These are phyloP conservation scores for Aphanomyces cochlioides DNA, from an alignment of 352 stramenopile species.

Conservation along the genomic window DNA sequence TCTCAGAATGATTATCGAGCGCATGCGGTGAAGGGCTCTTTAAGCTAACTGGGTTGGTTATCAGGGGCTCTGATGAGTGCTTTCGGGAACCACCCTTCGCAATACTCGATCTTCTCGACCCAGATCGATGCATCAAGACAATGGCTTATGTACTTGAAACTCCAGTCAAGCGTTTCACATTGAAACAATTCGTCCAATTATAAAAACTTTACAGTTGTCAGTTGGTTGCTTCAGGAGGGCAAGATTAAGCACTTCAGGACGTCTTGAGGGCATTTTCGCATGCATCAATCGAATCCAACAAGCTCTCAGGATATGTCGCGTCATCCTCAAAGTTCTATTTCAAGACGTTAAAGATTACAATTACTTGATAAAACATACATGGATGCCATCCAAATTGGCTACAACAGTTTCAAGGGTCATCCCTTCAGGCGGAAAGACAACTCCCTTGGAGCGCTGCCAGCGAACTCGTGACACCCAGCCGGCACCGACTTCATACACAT, in stretches of 20 bases:
- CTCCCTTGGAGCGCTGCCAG: constrained; percentile 67
- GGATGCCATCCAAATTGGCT: constrained; percentile 50
- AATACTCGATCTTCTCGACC: no score
- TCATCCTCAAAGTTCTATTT: constrained; percentile 59
- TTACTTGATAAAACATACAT: constrained; percentile 38
- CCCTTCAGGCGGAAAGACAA: constrained; percentile 44
- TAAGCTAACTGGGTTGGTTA: no score
- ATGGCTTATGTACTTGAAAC: no score
- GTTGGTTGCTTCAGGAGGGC: not conserved
- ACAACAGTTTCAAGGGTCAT: constrained; percentile 53
- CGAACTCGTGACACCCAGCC: constrained; percentile 73
- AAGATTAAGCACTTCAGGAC: no score
- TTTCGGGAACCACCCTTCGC: no score
- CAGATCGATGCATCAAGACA: no score
- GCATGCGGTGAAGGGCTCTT: no score
- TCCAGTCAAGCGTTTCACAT: no score
- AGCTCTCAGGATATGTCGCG: constrained; percentile 53
- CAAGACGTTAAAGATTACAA: constrained; percentile 6
- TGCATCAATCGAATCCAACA: constrained; percentile 56
- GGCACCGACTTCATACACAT: constrained; percentile 79
- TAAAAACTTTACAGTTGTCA: not conserved
- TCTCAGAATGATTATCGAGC: not conserved
- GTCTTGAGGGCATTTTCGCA: constrained; percentile 22
- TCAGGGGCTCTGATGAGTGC: no score
- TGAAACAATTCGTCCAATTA: no score